Evolutionary conservation across 176 grass and related monocot genomes (phyloP).

Genomic region (Musa itinerans): DNA sequence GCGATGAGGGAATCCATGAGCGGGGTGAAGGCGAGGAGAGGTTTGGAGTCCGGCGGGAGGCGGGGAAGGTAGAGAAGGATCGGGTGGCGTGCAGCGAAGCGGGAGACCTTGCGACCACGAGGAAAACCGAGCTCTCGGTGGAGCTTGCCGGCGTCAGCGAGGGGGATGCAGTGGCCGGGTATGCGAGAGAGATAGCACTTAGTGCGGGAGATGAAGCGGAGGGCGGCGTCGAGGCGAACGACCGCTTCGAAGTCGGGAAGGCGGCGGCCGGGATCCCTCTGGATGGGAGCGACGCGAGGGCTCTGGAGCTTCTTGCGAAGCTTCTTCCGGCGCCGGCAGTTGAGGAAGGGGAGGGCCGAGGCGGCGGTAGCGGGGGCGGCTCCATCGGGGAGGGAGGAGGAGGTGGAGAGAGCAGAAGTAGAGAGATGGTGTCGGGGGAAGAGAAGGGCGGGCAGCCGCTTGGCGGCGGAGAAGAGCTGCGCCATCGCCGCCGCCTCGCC

Average conservation of each 20-base stretch:
- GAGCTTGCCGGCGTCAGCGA: constrained; percentile 46
- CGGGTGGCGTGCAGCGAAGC: constrained; percentile 42
- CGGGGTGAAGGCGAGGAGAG: constrained; percentile 57
- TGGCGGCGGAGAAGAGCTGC: constrained; percentile 40
- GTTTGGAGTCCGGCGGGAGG: constrained; percentile 29
- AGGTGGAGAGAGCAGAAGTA: neutral
- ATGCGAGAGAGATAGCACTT: constrained; percentile 50
- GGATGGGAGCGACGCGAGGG: constrained; percentile 58
- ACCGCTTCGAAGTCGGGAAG: constrained; percentile 40
- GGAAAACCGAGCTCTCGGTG: constrained; percentile 68
- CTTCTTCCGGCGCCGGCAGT: constrained; percentile 62
- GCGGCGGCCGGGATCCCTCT: constrained; percentile 38
- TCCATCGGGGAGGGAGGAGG: constrained; percentile 11
- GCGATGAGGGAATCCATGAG: constrained; percentile 71
- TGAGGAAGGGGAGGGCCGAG: constrained; percentile 56
- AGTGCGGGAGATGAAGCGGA: constrained; percentile 60
- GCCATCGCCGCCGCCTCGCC: neutral
- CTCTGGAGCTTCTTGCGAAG: constrained; percentile 60
- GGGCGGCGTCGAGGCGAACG: constrained; percentile 44
- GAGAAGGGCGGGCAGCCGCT: constrained; percentile 18
- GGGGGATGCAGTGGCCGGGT: constrained; percentile 49
- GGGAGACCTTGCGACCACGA: constrained; percentile 48
- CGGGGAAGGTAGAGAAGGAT: constrained; percentile 49
- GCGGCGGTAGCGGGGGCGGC: constrained; percentile 28
- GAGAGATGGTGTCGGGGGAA: neutral